A percentile compares a stretch with the other conserved stretches of the same genome.
These are phyloP conservation scores for Dimocarpus longan DNA, from an alignment of 345 rosid genomes.

Conservation along the genomic window DNA sequence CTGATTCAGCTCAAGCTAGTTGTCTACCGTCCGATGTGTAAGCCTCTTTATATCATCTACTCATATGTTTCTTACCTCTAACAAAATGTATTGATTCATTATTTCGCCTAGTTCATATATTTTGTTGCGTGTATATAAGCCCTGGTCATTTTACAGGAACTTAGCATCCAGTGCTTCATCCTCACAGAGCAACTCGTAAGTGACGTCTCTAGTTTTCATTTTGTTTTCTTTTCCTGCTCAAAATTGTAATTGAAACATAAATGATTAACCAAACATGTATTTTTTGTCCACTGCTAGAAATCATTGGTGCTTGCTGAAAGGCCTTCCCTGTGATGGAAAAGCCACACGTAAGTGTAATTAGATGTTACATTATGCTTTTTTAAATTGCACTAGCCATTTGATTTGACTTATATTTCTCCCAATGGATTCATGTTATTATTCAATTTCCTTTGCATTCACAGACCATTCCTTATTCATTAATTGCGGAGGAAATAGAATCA, in stretches of 20 bases:
- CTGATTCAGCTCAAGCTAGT: slow-evolving; percentile 34
- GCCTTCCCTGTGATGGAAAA: slow-evolving; percentile 55
- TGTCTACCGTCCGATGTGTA: slow-evolving; percentile 56
- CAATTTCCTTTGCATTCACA: slow-evolving; percentile 26
- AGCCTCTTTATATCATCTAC: slow-evolving; percentile 26
- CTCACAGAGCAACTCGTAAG: slow-evolving; percentile 56
- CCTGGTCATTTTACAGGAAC: slow-evolving; percentile 53
- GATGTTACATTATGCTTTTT: not conserved
- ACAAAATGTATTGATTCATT: not conserved
- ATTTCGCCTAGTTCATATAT: not conserved
- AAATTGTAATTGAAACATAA: not conserved
- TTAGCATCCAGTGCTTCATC: slow-evolving; percentile 57
- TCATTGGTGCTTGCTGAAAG: slow-evolving; percentile 70
- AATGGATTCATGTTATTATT: not conserved
- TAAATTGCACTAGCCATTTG: slow-evolving; percentile 2
- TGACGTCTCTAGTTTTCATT: not conserved
- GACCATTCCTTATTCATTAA: slow-evolving; percentile 76
- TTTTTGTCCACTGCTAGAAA: slow-evolving; percentile 31
- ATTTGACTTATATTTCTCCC: not conserved
- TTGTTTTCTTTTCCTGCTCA: not conserved
- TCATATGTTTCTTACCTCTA: not conserved
- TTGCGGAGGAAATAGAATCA: slow-evolving; percentile 54
- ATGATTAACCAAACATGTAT: slow-evolving; percentile 2
- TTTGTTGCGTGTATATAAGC: slow-evolving; percentile 4
- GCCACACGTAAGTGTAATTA: slow-evolving; percentile 49